Percentiles rank a stretch among this genome's conserved stretches.
Conservation (phyloP, 2,329 filamentous ascomycete species). For the Colletotrichum echinochloae region DNA sequence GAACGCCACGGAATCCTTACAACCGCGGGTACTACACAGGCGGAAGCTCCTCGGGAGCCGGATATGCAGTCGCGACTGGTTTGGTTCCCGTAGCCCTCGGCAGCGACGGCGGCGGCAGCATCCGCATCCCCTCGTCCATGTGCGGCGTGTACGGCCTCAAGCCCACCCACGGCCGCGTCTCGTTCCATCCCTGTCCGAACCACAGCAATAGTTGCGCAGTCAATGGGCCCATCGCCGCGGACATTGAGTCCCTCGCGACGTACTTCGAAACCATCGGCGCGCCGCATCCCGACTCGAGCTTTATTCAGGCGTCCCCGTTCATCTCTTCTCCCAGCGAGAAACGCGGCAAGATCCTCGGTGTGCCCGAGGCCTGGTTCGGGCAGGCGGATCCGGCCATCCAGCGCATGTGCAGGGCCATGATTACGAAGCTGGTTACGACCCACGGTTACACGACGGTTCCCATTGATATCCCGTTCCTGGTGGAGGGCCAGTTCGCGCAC, state of each 20-base stretch:
- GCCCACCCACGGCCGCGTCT: conserved; percentile 75
- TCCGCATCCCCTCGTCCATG: conserved; percentile 78
- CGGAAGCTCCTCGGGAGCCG: conserved; percentile 80
- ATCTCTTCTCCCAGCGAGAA: conserved; percentile 44
- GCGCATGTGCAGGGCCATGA: conserved; percentile 53
- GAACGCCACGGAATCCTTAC: conserved; percentile 82
- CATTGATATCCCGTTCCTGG: conserved; percentile 68
- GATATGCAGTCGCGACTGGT: conserved; percentile 76
- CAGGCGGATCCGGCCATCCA: conserved; percentile 57
- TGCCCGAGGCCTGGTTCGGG: conserved; percentile 74
- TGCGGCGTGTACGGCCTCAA: conserved; percentile 83
- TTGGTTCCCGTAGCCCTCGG: conserved; percentile 79
- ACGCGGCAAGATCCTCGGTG: conserved; percentile 66
- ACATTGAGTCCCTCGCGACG: conserved; percentile 74
- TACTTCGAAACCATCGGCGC: conserved; percentile 73
- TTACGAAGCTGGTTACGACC: conserved; percentile 65
- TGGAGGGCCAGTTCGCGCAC: conserved; percentile 78
- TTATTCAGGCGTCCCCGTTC: conserved; percentile 55
- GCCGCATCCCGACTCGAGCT: conserved; percentile 70
- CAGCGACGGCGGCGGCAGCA: conserved; percentile 79
- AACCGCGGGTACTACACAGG: conserved; percentile 80
- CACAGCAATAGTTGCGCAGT: conserved; percentile 73
- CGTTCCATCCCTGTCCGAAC: conserved; percentile 68
- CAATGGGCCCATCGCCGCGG: conserved; percentile 75
- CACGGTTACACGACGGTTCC: conserved; percentile 66